Evolutionary conservation across 2,329 filamentous ascomycete genomes (phyloP).

Genomic region (Scedosporium dehoogii): DNA sequence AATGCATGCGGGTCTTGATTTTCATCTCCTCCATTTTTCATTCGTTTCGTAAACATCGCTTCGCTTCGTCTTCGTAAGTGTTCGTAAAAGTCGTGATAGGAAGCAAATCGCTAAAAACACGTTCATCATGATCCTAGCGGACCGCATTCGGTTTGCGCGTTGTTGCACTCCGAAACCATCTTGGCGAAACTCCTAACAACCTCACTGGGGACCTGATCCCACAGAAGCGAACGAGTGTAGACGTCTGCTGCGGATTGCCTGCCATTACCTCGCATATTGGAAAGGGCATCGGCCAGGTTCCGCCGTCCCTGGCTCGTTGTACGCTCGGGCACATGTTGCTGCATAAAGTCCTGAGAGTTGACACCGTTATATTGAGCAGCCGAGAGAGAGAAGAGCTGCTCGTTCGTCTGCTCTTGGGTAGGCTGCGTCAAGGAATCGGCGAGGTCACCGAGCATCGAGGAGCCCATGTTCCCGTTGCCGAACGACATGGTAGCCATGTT

Average conservation of each 20-base stretch:
- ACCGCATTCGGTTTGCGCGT: slow-evolving; percentile 18
- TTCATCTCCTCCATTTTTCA: not conserved
- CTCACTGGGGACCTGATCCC: slow-evolving; percentile 87
- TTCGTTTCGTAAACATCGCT: not conserved
- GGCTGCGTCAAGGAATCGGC: slow-evolving; percentile 62
- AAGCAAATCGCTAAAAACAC: slow-evolving; percentile 9
- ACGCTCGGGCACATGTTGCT: slow-evolving; percentile 37
- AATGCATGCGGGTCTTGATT: not conserved
- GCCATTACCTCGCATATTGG: slow-evolving; percentile 61
- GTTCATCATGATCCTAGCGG: slow-evolving; percentile 1
- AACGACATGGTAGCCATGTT: slow-evolving; percentile 3
- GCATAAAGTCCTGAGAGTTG: slow-evolving; percentile 63
- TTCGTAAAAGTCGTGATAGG: slow-evolving; percentile 5
- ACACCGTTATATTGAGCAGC: slow-evolving; percentile 83
- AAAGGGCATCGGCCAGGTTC: slow-evolving; percentile 71
- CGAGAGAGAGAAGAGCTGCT: slow-evolving; percentile 80
- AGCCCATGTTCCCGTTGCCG: slow-evolving; percentile 26
- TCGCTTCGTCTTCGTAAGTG: not conserved
- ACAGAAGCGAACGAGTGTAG: slow-evolving; percentile 84
- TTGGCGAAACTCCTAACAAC: slow-evolving; percentile 88
- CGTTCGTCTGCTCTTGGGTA: slow-evolving; percentile 74
- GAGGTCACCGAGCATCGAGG: slow-evolving; percentile 56
- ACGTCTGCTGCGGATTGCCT: slow-evolving; percentile 76
- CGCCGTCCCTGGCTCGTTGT: slow-evolving; percentile 55
- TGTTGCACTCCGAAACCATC: slow-evolving; percentile 71